Evolutionary conservation across 768 basidiomycete species (phyloP).

Genomic region (Kwoniella dendrophila): DNA sequence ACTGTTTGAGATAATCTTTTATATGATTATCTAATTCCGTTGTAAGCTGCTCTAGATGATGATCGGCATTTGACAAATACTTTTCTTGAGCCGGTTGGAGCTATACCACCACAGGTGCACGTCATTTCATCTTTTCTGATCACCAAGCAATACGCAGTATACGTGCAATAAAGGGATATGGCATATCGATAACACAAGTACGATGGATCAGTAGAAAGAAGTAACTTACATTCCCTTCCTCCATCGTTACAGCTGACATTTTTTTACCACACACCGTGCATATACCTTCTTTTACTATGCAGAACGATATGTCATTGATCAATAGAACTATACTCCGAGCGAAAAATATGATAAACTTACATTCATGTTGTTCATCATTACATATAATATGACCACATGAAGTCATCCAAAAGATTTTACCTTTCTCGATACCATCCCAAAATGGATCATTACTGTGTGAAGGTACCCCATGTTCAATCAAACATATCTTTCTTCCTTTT

Average conservation of each 20-base stretch:
- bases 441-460: constrained; percentile 11
- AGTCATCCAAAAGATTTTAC: constrained; percentile 20
- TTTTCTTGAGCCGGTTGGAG: neutral
- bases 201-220: neutral
- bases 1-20: too few relatives aligned
- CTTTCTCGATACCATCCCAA: constrained; percentile 8
- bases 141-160: too few relatives aligned
- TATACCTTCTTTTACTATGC: constrained; percentile 6
- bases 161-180: neutral
- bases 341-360: neutral
- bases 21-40: neutral
- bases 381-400: constrained; percentile 25
- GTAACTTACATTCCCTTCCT: constrained; percentile 8
- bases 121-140: neutral
- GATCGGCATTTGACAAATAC: neutral
- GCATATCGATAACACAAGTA: neutral
- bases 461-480: neutral
- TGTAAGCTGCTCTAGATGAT: neutral
- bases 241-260: constrained; percentile 9
- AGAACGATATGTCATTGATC: too few relatives aligned
- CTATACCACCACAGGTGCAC: neutral
- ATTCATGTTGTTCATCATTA: constrained; percentile 11
- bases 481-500: neutral
- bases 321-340: neutral
- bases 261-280: constrained; percentile 19